Conservation (phyloP, 768 basidiomycete species). For the Hortiboletus campestris region DNA sequence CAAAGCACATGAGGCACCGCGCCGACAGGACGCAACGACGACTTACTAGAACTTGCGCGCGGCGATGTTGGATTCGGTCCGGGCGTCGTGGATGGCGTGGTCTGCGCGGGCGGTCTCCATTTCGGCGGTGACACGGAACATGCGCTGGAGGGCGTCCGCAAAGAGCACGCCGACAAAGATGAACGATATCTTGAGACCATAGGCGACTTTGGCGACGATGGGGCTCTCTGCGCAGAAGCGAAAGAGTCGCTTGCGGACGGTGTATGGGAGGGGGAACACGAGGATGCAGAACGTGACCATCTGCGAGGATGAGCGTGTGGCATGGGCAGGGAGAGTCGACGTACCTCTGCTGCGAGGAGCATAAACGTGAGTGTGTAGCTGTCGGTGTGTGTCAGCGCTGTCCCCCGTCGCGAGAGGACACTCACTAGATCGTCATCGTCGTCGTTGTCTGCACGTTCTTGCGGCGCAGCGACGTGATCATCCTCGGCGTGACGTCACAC, state of each 20-base stretch:
- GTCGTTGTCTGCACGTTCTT: neutral
- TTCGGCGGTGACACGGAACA: constrained; percentile 79
- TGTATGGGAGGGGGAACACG: constrained; percentile 82
- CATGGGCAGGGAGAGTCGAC: neutral
- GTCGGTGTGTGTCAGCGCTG: neutral
- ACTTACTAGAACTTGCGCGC: constrained; percentile 92
- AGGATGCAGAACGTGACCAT: constrained; percentile 85
- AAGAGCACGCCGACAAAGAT: constrained; percentile 90
- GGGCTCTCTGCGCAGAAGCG: constrained; percentile 66
- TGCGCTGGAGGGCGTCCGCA: constrained; percentile 88
- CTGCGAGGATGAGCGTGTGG: constrained; percentile 29
- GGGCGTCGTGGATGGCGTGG: constrained; percentile 52
- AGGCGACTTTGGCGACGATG: constrained; percentile 80
- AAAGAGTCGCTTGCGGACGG: constrained; percentile 67
- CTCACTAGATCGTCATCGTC: constrained; percentile 50
- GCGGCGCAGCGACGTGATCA: constrained; percentile 22
- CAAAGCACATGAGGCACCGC: neutral
- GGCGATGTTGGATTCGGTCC: constrained; percentile 84
- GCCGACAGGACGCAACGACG: neutral
- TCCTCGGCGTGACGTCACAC: constrained; percentile 28
- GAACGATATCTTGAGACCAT: constrained; percentile 91
- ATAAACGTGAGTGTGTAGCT: constrained; percentile 81
- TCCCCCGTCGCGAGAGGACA: neutral
- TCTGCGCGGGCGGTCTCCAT: constrained; percentile 62
- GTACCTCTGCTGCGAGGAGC: constrained; percentile 73